phyloP scores from a whole-genome alignment of 257 asterid genomes.

The Euphrasia confusa region DNA sequence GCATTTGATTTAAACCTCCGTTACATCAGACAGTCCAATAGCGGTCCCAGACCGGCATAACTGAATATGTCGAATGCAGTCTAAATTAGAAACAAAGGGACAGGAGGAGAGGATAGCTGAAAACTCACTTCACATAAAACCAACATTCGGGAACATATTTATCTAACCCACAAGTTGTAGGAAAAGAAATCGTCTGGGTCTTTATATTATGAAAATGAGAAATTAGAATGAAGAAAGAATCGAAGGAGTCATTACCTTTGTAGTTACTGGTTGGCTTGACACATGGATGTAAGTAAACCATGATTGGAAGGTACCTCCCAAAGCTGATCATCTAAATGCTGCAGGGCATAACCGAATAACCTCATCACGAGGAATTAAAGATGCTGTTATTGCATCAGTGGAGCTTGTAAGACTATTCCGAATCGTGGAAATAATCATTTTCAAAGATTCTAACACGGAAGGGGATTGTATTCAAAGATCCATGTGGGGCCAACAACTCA shows the following conservation, averaged over 20 bases:
- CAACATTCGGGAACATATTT: neutral
- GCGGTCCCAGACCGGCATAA: conserved; percentile 43
- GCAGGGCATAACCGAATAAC: conserved; percentile 29
- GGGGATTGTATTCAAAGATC: too few relatives aligned
- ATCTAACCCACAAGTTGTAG: neutral
- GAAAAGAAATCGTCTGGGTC: neutral
- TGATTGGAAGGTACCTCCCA: conserved; percentile 61
- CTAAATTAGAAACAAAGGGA: conserved; percentile 9
- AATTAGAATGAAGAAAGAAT: too few relatives aligned
- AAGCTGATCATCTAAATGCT: conserved; percentile 43
- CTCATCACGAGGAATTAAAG: conserved; percentile 23
- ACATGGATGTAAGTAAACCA: conserved; percentile 63
- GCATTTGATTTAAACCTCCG: conserved; percentile 97
- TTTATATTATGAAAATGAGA: too few relatives aligned
- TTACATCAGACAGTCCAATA: conserved; percentile 85
- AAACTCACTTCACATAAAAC: conserved; percentile 5
- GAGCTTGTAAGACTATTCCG: conserved; percentile 17
- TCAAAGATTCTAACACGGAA: neutral
- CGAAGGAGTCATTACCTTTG: conserved; percentile 52
- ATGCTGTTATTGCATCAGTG: conserved; percentile 7
- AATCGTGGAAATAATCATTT: conserved; percentile 1
- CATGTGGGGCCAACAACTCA: neutral
- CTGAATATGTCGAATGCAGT: conserved; percentile 39
- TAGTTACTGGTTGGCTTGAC: conserved; percentile 61
- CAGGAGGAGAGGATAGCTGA: conserved; percentile 9